phyloP scores from a whole-genome alignment of 495 filamentous ascomycete genomes.

The Lichina pygmaea region DNA sequence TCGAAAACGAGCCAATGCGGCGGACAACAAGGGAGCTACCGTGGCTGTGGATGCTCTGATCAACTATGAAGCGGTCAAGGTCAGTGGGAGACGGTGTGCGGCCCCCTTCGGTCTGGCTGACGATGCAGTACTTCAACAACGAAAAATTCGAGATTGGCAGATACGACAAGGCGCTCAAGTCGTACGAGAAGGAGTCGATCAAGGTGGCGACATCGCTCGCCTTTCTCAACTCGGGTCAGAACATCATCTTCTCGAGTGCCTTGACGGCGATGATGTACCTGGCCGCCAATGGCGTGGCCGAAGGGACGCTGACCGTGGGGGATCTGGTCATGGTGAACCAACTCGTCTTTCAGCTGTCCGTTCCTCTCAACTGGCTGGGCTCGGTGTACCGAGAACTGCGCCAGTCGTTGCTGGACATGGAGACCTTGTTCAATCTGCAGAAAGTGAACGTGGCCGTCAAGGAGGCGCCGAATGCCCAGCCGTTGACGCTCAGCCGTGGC shows the following conservation, averaged over 20 bases:
- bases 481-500: conserved; percentile 41
- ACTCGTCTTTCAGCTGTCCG: conserved; percentile 89
- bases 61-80: conserved; percentile 93
- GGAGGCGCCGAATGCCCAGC: conserved; percentile 43
- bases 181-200: conserved; percentile 83
- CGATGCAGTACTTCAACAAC: conserved; percentile 67
- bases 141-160: conserved; percentile 77
- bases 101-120: background rate
- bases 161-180: conserved; percentile 64
- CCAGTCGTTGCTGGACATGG: conserved; percentile 91
- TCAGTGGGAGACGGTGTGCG: background rate
- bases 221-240: conserved; percentile 92
- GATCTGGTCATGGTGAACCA: conserved; percentile 98
- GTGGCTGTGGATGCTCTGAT: conserved; percentile 90
- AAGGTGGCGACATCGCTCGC: conserved; percentile 85
- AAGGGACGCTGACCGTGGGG: conserved; percentile 63
- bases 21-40: conserved; percentile 84
- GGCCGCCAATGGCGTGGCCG: conserved; percentile 65
- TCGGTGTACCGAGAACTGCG: conserved; percentile 87
- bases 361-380: conserved; percentile 87
- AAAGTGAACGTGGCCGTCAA: conserved; percentile 81
- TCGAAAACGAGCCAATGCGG: conserved; percentile 75
- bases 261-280: conserved; percentile 97
- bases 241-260: conserved; percentile 85
- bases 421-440: conserved; percentile 95